Evolutionary conservation across 768 basidiomycete genomes (phyloP).

Genomic region (Chalciporus chontae): DNA sequence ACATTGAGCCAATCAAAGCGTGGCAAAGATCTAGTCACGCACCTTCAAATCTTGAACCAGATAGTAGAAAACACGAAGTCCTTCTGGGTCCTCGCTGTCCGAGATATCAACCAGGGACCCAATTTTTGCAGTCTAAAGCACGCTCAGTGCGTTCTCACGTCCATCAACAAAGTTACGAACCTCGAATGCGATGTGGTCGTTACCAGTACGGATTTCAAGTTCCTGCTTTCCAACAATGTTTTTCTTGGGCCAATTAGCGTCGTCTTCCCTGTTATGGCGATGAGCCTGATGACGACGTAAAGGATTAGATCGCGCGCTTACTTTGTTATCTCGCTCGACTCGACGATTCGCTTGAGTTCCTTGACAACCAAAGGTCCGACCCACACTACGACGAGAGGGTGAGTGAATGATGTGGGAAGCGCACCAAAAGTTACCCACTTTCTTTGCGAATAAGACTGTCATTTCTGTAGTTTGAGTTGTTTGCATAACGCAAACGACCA

Average conservation of each 20-base stretch:
- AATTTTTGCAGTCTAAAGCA: constrained; percentile 90
- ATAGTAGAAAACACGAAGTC: constrained; percentile 96
- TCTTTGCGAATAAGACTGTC: constrained; percentile 98
- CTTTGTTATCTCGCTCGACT: constrained; percentile 94
- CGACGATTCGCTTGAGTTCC: constrained; percentile 92
- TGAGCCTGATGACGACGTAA: neutral
- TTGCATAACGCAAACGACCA: constrained; percentile 94
- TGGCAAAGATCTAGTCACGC: constrained; percentile 14
- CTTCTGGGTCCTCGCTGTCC: constrained; percentile 96
- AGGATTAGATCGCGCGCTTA: constrained; percentile 24
- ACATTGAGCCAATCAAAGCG: neutral
- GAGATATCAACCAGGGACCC: constrained; percentile 95
- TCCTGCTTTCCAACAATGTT: constrained; percentile 99
- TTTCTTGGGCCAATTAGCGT: constrained; percentile 98
- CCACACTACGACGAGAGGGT: constrained; percentile 64
- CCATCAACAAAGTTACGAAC: constrained; percentile 39
- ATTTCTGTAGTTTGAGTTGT: constrained; percentile 99
- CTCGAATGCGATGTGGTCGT: constrained; percentile 96
- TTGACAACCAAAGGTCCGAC: constrained; percentile 88
- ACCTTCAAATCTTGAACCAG: constrained; percentile 97
- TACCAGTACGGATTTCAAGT: constrained; percentile 90
- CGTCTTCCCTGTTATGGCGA: constrained; percentile 78
- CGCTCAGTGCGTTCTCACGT: neutral
- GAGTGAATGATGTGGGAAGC: neutral
- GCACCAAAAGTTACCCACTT: constrained; percentile 55